Base-by-base conservation (phyloP, 2,329 filamentous ascomycete genomes). In the Trichoderma harzianum region DNA sequence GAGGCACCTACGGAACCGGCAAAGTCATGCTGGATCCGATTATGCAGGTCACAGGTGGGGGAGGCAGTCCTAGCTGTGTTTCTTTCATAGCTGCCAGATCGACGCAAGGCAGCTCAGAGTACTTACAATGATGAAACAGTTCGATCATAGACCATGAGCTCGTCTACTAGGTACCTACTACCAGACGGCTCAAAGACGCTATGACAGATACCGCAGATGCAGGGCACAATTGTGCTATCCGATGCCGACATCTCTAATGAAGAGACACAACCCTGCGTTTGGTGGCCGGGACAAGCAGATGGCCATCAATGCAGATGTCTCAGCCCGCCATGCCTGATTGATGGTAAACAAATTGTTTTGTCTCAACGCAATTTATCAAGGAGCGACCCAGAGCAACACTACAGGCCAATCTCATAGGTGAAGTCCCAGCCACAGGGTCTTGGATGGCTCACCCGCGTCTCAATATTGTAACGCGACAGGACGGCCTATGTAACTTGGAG, bases 11-110 rank as follows among this genome's bases (percentile, higher is more conserved):
- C 66, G 66, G 36, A 61, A 62, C 66, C 39, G 39, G 66, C 28
- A 62, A 43, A 53, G 66, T n/a, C 34, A 26, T 34, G 39, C 36
- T 26, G 66, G 57, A 36, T 62, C 66, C 55, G 55, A 43, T 68
- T 68, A 47, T 68, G 65, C 65, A 68, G 65, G 65, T 58, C 65
- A 68, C 34, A 24, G 36, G 65, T n/a, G 65, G 65, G 55, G 55
- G n/a, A 24, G 30, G 14, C n/a, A 34, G 39, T 43, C 3, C 39
- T n/a, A 43, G 11, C 21, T 53, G 66, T 36, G 14, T 36, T 32
- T 30, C 47, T n/a, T n/a, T n/a, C 34, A 21, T 5, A 10, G 34
- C 34, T 39, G 32, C 24, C 64, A 67, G 66, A 69, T 51, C 66
- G 55, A 34, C 32, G 8, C 57, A 69, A 34, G 28, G 28, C 26